Base-by-base conservation (phyloP, 1,284 basidiomycete genomes). In the Ceratobasidium sp. region DNA sequence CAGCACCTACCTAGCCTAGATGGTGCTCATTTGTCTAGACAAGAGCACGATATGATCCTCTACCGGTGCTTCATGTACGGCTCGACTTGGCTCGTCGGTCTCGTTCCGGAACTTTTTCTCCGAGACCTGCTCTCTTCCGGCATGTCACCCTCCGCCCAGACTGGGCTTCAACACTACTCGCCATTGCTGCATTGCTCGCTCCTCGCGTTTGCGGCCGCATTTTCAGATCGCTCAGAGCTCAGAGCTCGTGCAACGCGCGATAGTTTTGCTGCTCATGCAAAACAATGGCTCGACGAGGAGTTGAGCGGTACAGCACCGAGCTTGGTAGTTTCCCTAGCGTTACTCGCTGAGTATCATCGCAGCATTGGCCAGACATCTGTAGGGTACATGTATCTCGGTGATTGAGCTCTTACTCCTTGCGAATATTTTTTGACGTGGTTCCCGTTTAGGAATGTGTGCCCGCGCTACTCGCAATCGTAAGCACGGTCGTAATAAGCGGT, bases 311-410 rank as follows among this genome's bases (percentile, higher is more conserved):
- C 67, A 17, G 31, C 35, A 25, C 53, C 31, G 22, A 50, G 54
- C 20, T 15, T 57, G n/a, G 45, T 68, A 2, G 54, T 35, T n/a
- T 38, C 67, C 22, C 45, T 68, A 27, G 40, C 50, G 1, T 17
- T 68, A 13, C 25, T 68, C 15, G 40, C 67, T 15, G 67, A 68
- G n/a, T 50, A 68, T 31, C 54, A 47, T 17, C 42, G 43, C 34
- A 54, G 67, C 15, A 38, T 68, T n/a, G 67, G 67, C 12, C 54
- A 68, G 31, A 34, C 42, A 10, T 29, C 56, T 27, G 32, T 43
- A 31, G 67, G 67, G 4, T 68, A 68, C 27, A 68, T 68, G 67
- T 68, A 68, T 25, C 25, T 56, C 13, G 67, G 67, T 68, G 20
- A 4, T 53, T 38, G 5, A 10, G 17, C 12, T 22, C 22, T n/a